Base-by-base conservation (phyloP, 163 green algal genomes). In the Volvox carteri region DNA sequence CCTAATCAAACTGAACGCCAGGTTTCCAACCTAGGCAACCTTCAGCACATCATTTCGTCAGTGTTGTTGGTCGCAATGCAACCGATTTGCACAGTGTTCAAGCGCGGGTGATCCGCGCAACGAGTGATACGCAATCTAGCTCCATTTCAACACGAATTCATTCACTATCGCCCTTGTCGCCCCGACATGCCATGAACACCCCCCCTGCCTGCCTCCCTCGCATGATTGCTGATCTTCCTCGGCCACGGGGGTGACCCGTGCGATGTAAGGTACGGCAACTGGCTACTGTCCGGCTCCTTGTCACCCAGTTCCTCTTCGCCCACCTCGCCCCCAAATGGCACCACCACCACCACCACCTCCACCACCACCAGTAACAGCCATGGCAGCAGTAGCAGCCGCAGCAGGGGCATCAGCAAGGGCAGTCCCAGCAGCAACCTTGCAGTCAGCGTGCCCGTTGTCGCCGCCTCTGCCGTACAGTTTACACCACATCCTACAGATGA, bases 261-360 rank as follows among this genome's bases (percentile, higher is more conserved):
- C 42, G 37, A 56, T 12, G 72, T 6, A 30, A 81, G 73, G 44
- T 81, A 81, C 73, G 73, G 73, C 73, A 81, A 81, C 7, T 28
- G 23, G 25, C n/a, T 81, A 44, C 44, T 44, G 23, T 60, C 39
- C 39, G 12, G 58, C 46, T 39, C 72, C 7, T 23, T 4, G 28
- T 23, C 33, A 25, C 54, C 12, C 50, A 16, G 50, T 25, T 58
- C 16, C 12, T 16, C 50, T 25, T 12, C 54, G 58, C 16, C 0
- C 46, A 42, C 48, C 44, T 18, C n/a, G 33, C 16, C 44, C 18
- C 7, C 46, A 67, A 44, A 12, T 28, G 46, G 41, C 70, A 54
- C 39, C 41, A 37, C 6, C 41, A 56, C 16, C 33, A 5, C 8
- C 16, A 67, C 11, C 8, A 46, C 42, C 25, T 12, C 6, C 44